A percentile compares a stretch with the other conserved stretches of the same genome.
These are phyloP conservation scores for Wolfiporia cocos DNA, from an alignment of 1,284 basidiomycete genomes.

Conservation along the genomic window DNA sequence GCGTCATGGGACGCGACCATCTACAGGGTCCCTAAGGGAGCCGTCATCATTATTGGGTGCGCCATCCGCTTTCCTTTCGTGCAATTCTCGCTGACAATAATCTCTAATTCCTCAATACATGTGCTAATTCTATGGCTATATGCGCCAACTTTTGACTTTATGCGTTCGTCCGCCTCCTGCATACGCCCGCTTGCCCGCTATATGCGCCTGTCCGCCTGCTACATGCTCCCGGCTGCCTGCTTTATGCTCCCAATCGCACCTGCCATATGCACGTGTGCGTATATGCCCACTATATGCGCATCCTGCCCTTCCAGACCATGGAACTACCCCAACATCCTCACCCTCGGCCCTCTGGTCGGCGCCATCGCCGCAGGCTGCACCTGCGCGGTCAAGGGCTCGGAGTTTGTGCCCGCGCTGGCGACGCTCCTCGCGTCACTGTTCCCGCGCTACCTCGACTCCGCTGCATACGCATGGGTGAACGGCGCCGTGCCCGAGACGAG, in stretches of 20 bases:
- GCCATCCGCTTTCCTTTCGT: conserved; percentile 14
- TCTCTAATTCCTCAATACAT: no score
- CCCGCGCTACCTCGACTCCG: conserved; percentile 57
- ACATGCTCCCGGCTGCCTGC: no score
- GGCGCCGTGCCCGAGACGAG: conserved; percentile 49
- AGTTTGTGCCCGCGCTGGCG: conserved; percentile 45
- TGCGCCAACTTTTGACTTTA: no score
- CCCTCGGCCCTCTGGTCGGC: conserved; percentile 45
- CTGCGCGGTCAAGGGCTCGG: conserved; percentile 56
- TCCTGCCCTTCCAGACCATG: conserved; percentile 31
- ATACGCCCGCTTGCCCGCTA: no score
- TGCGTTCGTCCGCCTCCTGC: no score
- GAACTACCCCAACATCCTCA: conserved; percentile 52
- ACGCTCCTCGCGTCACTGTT: conserved; percentile 49
- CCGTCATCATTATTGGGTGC: conserved; percentile 35
- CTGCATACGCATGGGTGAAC: conserved; percentile 43
- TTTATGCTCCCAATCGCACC: no score
- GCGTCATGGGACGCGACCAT: conserved; percentile 37
- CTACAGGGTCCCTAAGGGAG: conserved; percentile 47
- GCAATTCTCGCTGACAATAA: no score
- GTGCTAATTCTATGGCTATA: no score
- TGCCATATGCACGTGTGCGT: no score
- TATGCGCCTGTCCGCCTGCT: conserved; percentile 6
- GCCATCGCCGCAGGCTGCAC: conserved; percentile 62
- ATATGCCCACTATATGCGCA: not conserved